phyloP scores from a whole-genome alignment of 306 rosid species.

The Vigna angularis region DNA sequence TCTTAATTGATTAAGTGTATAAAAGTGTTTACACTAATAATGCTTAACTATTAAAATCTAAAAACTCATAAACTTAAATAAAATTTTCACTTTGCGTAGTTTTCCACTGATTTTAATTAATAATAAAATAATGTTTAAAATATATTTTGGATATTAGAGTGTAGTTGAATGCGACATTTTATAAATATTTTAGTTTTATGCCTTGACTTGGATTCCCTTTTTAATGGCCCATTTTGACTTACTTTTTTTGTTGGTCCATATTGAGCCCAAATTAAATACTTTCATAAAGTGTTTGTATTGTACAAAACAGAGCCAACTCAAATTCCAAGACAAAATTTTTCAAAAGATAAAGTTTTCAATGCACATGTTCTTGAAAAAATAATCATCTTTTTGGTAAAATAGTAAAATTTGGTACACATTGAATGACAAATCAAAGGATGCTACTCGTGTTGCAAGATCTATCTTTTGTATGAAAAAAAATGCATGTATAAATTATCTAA shows the following conservation, averaged over 20 bases:
- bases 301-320: conserved; percentile 25
- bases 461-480: neutral
- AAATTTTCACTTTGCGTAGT: too few species aligned
- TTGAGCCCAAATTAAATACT: neutral
- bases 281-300: neutral
- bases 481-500: neutral
- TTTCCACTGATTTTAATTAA: too few species aligned
- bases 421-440: neutral
- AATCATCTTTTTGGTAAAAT: neutral
- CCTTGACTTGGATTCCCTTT: neutral
- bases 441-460: neutral
- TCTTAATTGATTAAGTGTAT: too few species aligned
- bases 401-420: neutral
- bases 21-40: too few species aligned
- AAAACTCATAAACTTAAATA: too few species aligned
- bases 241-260: neutral
- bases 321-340: neutral
- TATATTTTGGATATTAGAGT: too few species aligned
- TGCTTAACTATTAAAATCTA: too few species aligned
- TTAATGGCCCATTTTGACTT: neutral
- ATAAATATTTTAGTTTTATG: neutral
- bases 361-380: neutral
- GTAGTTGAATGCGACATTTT: neutral
- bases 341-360: neutral
- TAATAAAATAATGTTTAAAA: too few species aligned